Conservation (phyloP, 106 monocot genomes). For the Dendrobium officinale region DNA sequence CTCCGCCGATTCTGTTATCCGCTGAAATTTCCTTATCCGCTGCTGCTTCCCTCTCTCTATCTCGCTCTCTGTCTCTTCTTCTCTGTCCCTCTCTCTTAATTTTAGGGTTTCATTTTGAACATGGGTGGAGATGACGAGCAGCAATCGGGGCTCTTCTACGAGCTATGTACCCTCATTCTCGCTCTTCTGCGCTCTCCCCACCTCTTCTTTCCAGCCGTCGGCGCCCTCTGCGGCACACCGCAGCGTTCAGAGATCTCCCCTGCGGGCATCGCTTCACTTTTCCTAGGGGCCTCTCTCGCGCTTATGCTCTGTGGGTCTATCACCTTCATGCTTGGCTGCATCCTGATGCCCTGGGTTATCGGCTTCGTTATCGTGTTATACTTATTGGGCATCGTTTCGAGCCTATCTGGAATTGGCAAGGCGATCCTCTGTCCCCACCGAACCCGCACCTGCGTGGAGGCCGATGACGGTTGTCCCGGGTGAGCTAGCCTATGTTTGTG, state of each 20-base stretch:
- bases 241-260: slow-evolving; percentile 1
- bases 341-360: slow-evolving; percentile 20
- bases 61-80: too few species aligned
- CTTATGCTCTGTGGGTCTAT: slow-evolving; percentile 18
- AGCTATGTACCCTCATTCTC: slow-evolving; percentile 10
- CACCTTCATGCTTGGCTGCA: slow-evolving; percentile 13
- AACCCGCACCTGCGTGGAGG: not conserved
- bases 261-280: slow-evolving; percentile 8
- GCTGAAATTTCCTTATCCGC: too few species aligned
- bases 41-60: too few species aligned
- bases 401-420: slow-evolving; percentile 11
- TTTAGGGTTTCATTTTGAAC: not conserved
- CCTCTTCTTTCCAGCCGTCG: not conserved
- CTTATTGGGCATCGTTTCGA: slow-evolving; percentile 15
- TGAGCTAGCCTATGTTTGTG: not conserved
- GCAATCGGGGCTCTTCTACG: slow-evolving; percentile 10
- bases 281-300: slow-evolving; percentile 13
- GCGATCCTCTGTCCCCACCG: slow-evolving; percentile 11
- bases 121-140: not conserved
- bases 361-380: slow-evolving; percentile 13
- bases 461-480: not conserved
- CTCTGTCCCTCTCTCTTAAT: not conserved
- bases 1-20: too few species aligned
- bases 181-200: slow-evolving; percentile 11
- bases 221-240: not conserved